Evolutionary conservation across 73 alveolate genomes (phyloP), one percentile per base, ranked within the genome.

Genomic region (Blepharisma stoltei): DNA sequence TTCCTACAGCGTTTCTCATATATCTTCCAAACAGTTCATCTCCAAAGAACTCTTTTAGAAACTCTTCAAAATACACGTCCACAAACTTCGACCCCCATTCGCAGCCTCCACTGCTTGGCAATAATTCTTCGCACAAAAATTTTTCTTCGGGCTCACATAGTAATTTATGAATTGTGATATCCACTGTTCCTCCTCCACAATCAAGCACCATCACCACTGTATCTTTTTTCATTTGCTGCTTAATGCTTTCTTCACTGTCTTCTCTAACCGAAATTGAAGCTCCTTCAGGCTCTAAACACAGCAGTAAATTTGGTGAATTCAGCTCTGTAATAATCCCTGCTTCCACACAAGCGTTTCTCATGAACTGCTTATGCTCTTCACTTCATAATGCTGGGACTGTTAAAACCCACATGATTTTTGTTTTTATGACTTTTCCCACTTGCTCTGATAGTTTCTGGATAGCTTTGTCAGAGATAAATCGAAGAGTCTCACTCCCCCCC

Each of bases 131-230:
- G 81, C 99, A 94, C 75, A 95, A 82, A 78, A 95, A 95, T 54
- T 84, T 92, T 73, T 95, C 99, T 80, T 82, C 89, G 6, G 98
- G 97, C 25, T 95, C 95, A 76, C 99, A 94, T 77, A 86, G 87
- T 55, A 95, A 80, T 83, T 95, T 95, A 68, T 95, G 98, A 55
- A 95, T 94, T 21, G 98, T 94, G 65, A 95, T 95, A 83, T 95
- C 99, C 46, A 92, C 98, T 7, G 99, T 95, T 0, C 99, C 99
- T 21, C 99, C 99, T 48, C 99, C 99, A 80, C 98, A 92, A 85
- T 95, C 99, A 68, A 95, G 87, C 5, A 95, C 99, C 96, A 95
- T 90, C 32, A 95, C 95, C 8, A 92, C 93, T 46, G 94, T 83
- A 48, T 87, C 90, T 84, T 95, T 95, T 47, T 71, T 90, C 95